Evolutionary conservation across 2,329 filamentous ascomycete genomes (phyloP).

Genomic region (Endocalyx cinctus): DNA sequence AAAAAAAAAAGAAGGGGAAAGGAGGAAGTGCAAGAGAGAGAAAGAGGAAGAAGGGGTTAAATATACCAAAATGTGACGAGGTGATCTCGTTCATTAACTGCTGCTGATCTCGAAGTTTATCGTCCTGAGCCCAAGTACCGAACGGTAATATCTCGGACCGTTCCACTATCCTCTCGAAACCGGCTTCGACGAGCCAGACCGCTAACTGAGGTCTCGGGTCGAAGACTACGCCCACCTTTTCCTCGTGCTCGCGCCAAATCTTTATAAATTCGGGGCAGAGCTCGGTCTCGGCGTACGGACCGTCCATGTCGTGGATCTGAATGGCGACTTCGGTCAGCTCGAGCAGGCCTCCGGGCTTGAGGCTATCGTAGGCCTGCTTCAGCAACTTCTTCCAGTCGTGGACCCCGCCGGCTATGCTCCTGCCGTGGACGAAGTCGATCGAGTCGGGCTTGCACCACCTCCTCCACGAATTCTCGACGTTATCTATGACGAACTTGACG

Average conservation of each 20-base stretch:
- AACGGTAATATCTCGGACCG: constrained; percentile 38
- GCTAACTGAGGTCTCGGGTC: constrained; percentile 34
- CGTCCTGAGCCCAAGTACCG: constrained; percentile 35
- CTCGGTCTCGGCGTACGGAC: constrained; percentile 25
- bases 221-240: constrained; percentile 31
- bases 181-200: constrained; percentile 29
- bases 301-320: constrained; percentile 35
- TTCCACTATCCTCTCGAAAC: constrained; percentile 37
- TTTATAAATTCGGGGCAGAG: constrained; percentile 31
- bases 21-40: too few relatives aligned
- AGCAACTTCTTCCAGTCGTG: constrained; percentile 35
- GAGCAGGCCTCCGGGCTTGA: constrained; percentile 39
- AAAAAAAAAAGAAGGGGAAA: not conserved
- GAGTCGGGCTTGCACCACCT: constrained; percentile 19
- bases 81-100: constrained; percentile 32
- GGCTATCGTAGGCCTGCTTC: constrained; percentile 31
- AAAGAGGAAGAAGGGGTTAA: too few relatives aligned
- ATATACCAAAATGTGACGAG: constrained; percentile 28
- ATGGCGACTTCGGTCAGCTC: constrained; percentile 40
- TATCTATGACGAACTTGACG: constrained; percentile 54
- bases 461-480: constrained; percentile 49
- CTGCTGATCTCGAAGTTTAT: constrained; percentile 33
- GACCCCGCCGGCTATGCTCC: constrained; percentile 42
- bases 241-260: constrained; percentile 22
- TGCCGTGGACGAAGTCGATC: constrained; percentile 39